phyloP scores from a whole-genome alignment of 129 eudicot species.

The Artemisia argyi region DNA sequence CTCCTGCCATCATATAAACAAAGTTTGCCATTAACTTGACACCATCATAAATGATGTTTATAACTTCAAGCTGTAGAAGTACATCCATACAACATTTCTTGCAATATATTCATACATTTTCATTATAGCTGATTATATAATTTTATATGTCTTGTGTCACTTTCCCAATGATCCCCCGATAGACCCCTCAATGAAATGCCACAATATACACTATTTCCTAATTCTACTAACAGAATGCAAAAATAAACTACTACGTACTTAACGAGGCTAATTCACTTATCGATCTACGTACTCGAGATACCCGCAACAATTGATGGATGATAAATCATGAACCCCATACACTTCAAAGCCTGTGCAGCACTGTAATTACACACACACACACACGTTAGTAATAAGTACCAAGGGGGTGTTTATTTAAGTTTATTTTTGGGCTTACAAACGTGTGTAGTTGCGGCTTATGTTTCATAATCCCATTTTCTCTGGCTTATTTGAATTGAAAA shows the following conservation, averaged over 20 bases:
- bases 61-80: neutral
- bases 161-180: neutral
- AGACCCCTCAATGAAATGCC: neutral
- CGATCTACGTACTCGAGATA: constrained; percentile 42
- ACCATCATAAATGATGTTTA: neutral
- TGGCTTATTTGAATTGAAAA: too few relatives aligned
- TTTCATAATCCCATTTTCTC: too few relatives aligned
- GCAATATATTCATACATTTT: neutral
- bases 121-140: neutral
- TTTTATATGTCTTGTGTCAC: neutral
- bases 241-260: neutral
- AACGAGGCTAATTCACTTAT: constrained; percentile 11
- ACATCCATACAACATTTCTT: constrained; percentile 8
- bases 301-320: constrained; percentile 57
- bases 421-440: too few relatives aligned
- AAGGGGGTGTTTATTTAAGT: too few relatives aligned
- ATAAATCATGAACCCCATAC: constrained; percentile 83
- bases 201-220: neutral
- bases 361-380: constrained; percentile 36
- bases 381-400: neutral
- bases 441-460: too few relatives aligned
- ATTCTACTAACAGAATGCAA: too few relatives aligned
- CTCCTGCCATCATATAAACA: constrained; percentile 37
- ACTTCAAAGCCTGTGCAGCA: constrained; percentile 85
- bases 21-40: neutral